Evolutionary conservation across 2,329 filamentous ascomycete species (phyloP), one percentile per base, ranked within the genome.

Genomic region (Zasmidium citrigriseum): DNA sequence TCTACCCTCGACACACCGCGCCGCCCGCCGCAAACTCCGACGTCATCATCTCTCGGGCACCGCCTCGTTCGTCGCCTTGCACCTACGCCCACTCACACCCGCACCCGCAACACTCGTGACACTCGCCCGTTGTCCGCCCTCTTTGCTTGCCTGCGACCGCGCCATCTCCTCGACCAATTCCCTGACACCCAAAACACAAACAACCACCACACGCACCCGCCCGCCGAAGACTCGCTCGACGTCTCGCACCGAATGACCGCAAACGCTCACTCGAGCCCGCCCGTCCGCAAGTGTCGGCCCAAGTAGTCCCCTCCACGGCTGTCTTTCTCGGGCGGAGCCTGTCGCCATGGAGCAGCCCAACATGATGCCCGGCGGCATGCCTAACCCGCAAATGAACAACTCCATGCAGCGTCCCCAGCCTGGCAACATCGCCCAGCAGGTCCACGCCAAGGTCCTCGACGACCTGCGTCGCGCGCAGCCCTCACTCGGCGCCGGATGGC

Each of bases 401-500:
- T 57, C 60, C 51, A 70, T 68, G 68, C 70, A 71, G 59, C 65
- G 67, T 7, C 65, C 69, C 18, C 66, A 69, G 53, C 57, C 59
- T 2, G 65, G 64, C 52, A 69, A 67, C 53, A 38, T 61, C 16
- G 53, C 60, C 10, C 64, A 71, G 41, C 68, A 72, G 55, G 55
- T 71, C 10, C 57, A 64, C 53, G 64, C 60, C 24, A 67, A 66
- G 38, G 63, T 72, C 52, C 58, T 69, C 22, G 57, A 65, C 23
- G 62, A 68, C 23, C 46, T 75, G 16, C 60, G 63, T 23, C 55
- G 55, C 20, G 62, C 52, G 16, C 38, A 61, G 47, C 51, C 57
- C 27, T 56, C 59, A 29, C 60, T 69, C 27, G 58, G 63, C 29
- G 56, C 56, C 11, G 65, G 62, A n/a, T 75, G 72, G 72, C 72